Evolutionary conservation across 2,329 filamentous ascomycete species (phyloP).

Genomic region (Mycosphaerella sp.): DNA sequence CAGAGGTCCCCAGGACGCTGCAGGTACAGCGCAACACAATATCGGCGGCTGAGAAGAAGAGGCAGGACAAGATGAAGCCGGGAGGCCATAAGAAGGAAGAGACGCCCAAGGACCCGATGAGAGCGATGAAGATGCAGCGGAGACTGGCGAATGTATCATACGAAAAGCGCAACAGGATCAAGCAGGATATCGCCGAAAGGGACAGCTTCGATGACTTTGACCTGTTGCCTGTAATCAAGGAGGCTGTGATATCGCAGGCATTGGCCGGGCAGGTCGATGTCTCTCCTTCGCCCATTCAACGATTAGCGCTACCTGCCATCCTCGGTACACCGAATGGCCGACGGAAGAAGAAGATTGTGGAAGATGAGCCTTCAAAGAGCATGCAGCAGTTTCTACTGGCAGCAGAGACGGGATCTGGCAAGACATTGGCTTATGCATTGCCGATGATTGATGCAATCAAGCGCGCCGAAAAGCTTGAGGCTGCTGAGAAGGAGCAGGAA

Average conservation of each 20-base stretch:
- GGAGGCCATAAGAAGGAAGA: slow-evolving; percentile 36
- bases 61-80: slow-evolving; percentile 49
- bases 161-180: slow-evolving; percentile 54
- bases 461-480: slow-evolving; percentile 54
- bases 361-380: slow-evolving; percentile 30
- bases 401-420: slow-evolving; percentile 94
- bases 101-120: slow-evolving; percentile 52
- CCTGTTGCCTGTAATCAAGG: slow-evolving; percentile 63
- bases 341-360: slow-evolving; percentile 28
- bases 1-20: slow-evolving; percentile 29
- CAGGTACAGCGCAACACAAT: slow-evolving; percentile 27
- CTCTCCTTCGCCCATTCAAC: slow-evolving; percentile 81
- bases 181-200: slow-evolving; percentile 57
- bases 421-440: slow-evolving; percentile 87
- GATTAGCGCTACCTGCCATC: slow-evolving; percentile 77
- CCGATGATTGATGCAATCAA: slow-evolving; percentile 84
- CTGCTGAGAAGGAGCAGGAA: slow-evolving; percentile 38
- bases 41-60: slow-evolving; percentile 40
- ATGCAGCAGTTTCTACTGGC: slow-evolving; percentile 72
- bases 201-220: slow-evolving; percentile 77
- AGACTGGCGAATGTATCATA: slow-evolving; percentile 72
- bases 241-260: slow-evolving; percentile 65
- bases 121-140: slow-evolving; percentile 91
- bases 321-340: slow-evolving; percentile 51
- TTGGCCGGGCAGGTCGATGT: slow-evolving; percentile 68